phyloP scores from a whole-genome alignment of 352 stramenopile species.

The Blastocystis sp. region DNA sequence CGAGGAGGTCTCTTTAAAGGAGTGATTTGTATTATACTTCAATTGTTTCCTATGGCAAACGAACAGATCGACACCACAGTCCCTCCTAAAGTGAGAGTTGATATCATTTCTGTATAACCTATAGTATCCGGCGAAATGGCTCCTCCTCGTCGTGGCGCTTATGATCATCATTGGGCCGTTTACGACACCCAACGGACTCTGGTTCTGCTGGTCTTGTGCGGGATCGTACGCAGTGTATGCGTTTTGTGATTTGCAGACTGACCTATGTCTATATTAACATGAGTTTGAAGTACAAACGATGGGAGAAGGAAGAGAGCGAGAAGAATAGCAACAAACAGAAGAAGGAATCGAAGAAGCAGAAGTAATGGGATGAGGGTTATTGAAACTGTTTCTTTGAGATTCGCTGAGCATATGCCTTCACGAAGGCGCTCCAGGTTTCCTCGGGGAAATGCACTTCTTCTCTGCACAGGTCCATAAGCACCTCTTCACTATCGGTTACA shows the following conservation, averaged over 20 bases:
- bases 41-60: conserved; percentile 1
- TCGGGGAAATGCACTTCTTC: conserved; percentile 29
- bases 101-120: neutral
- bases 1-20: neutral
- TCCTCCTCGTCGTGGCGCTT: conserved; percentile 28
- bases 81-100: neutral
- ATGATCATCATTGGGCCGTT: conserved; percentile 57
- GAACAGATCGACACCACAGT: neutral
- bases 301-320: conserved; percentile 36
- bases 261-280: conserved; percentile 69
- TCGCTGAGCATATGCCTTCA: neutral
- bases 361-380: conserved; percentile 57
- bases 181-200: conserved; percentile 42
- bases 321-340: conserved; percentile 48
- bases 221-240: conserved; percentile 4
- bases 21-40: neutral
- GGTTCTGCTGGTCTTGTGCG: conserved; percentile 60
- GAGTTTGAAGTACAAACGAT: neutral
- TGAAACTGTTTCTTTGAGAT: conserved; percentile 36
- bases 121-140: conserved; percentile 31
- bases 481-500: conserved; percentile 12
- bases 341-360: conserved; percentile 69
- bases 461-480: conserved; percentile 42
- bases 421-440: conserved; percentile 2
- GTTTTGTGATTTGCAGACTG: neutral